Conservation (phyloP, 1,139 yeast species). For the Maudiozyma humilis region DNA sequence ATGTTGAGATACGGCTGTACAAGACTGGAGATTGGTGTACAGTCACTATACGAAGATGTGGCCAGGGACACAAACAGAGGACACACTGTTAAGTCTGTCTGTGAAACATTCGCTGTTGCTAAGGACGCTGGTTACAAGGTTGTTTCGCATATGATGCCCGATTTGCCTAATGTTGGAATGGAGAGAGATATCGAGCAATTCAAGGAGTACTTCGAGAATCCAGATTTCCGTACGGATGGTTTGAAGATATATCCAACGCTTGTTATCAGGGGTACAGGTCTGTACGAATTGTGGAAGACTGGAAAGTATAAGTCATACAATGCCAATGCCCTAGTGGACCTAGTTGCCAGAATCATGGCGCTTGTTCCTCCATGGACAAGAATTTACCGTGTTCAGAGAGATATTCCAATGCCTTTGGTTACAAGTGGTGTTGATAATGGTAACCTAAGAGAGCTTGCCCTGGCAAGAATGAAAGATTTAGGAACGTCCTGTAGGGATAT, state of each 20-base stretch:
- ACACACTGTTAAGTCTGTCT: slow-evolving; percentile 91
- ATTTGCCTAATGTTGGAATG: slow-evolving; percentile 96
- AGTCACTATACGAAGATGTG: slow-evolving; percentile 93
- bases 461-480: slow-evolving; percentile 96
- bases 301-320: slow-evolving; percentile 91
- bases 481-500: slow-evolving; percentile 95
- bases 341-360: slow-evolving; percentile 91
- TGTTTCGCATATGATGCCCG: slow-evolving; percentile 99
- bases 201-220: slow-evolving; percentile 91
- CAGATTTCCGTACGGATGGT: slow-evolving; percentile 95
- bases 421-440: slow-evolving; percentile 98
- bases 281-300: slow-evolving; percentile 94
- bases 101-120: slow-evolving; percentile 91
- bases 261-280: slow-evolving; percentile 95
- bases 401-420: slow-evolving; percentile 97
- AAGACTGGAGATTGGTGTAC: slow-evolving; percentile 93
- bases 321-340: slow-evolving; percentile 87
- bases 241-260: slow-evolving; percentile 90
- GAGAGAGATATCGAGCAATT: slow-evolving; percentile 95
- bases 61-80: slow-evolving; percentile 98
- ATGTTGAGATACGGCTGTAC: slow-evolving; percentile 97
- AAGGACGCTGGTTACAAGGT: slow-evolving; percentile 98
- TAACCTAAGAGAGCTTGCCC: slow-evolving; percentile 85
- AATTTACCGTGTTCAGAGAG: slow-evolving; percentile 95
- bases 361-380: slow-evolving; percentile 99